A percentile compares a stretch with the other conserved stretches of the same genome.
phyloP scores from a whole-genome alignment of 441 rosid genomes.

The Gossypium davidsonii region DNA sequence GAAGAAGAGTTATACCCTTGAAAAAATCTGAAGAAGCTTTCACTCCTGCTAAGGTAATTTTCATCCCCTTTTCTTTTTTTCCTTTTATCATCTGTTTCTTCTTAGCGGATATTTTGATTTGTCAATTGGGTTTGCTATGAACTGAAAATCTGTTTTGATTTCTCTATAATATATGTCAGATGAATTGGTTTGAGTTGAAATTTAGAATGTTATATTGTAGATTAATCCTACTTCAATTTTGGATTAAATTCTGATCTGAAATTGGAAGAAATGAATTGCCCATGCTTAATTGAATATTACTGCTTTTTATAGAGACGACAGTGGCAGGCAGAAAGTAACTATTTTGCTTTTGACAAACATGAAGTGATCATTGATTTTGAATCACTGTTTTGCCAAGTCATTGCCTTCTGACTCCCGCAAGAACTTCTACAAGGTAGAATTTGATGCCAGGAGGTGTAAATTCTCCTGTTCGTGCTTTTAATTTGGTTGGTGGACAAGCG shows the following conservation, averaged over 20 bases:
- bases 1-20: constrained; percentile 62
- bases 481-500: constrained; percentile 90
- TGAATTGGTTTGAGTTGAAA: not conserved
- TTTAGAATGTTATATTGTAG: not conserved
- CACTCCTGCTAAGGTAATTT: constrained; percentile 58
- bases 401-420: not conserved
- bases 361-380: not conserved
- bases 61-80: not conserved
- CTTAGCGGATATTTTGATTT: not conserved
- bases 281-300: not conserved
- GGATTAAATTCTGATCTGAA: not conserved
- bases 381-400: too few species aligned
- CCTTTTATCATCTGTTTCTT: not conserved
- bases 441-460: constrained; percentile 95
- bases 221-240: not conserved
- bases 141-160: not conserved
- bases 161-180: not conserved
- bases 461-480: constrained; percentile 93
- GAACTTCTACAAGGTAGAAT: constrained; percentile 35
- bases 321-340: not conserved
- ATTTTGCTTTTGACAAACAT: not conserved
- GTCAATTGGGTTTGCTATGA: not conserved
- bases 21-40: constrained; percentile 84
- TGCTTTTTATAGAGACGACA: not conserved
- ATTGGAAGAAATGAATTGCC: not conserved